These are phyloP conservation scores for Diaporthe helianthi DNA, from an alignment of 2,329 filamentous ascomycete genomes.

Conservation along the genomic window DNA sequence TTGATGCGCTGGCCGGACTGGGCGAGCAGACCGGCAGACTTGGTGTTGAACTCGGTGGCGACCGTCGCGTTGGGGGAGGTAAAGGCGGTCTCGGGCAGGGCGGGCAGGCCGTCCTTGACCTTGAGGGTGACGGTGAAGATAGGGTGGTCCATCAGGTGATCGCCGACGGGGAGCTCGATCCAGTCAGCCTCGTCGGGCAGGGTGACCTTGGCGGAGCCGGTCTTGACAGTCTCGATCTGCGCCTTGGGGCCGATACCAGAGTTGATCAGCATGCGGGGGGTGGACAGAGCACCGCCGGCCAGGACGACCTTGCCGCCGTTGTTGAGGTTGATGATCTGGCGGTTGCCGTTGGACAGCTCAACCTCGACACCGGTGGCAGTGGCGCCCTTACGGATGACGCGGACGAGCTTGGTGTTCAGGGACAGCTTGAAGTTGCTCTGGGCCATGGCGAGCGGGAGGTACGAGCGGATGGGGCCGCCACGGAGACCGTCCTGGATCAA, in stretches of 20 bases:
- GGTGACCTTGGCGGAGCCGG: conserved; percentile 33
- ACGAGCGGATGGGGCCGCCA: conserved; percentile 38
- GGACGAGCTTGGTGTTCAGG: conserved; percentile 39
- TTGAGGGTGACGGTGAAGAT: conserved; percentile 41
- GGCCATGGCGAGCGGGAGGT: conserved; percentile 38
- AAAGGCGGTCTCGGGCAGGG: conserved; percentile 37
- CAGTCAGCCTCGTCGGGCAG: conserved; percentile 39
- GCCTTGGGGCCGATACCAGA: conserved; percentile 34
- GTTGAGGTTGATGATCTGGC: conserved; percentile 39
- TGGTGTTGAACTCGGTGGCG: conserved; percentile 46
- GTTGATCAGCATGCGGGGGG: conserved; percentile 37
- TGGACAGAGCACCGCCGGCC: conserved; percentile 38
- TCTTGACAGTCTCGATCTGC: conserved; percentile 36
- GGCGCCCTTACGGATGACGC: conserved; percentile 36
- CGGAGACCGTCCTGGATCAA: conserved; percentile 36
- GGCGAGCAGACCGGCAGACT: conserved; percentile 48
- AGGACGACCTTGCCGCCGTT: conserved; percentile 38
- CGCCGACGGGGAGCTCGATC: conserved; percentile 40
- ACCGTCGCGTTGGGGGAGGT: conserved; percentile 41
- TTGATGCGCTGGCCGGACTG: conserved; percentile 55
- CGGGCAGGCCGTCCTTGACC: conserved; percentile 37
- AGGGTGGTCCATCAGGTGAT: conserved; percentile 38
- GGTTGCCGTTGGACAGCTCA: conserved; percentile 36
- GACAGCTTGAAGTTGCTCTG: conserved; percentile 40
- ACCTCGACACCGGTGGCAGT: conserved; percentile 39